A percentile compares a stretch with the other conserved stretches of the same genome.
These are phyloP conservation scores for Lipomyces starkeyi DNA, from an alignment of 805 yeast species.

Conservation along the genomic window DNA sequence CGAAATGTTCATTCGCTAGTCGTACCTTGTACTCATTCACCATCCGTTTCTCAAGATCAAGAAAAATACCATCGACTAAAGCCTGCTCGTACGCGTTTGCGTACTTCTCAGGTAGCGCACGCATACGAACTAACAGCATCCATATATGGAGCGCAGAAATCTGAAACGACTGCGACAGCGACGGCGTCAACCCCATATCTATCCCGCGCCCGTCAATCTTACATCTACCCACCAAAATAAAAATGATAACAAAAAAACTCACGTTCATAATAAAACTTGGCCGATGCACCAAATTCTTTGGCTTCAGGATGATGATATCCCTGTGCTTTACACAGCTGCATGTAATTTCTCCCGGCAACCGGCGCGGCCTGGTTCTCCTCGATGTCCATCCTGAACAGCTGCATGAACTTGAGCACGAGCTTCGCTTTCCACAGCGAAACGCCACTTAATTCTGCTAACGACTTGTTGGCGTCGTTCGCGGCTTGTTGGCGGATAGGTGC, in stretches of 20 bases:
- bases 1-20: background rate
- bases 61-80: conserved; percentile 83
- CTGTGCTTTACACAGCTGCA: conserved; percentile 84
- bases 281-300: conserved; percentile 72
- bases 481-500: conserved; percentile 7
- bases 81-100: conserved; percentile 92
- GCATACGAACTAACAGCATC: conserved; percentile 93
- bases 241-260: background rate
- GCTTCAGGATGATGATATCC: conserved; percentile 57
- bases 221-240: too few species aligned
- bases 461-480: conserved; percentile 10
- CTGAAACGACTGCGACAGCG: conserved; percentile 97
- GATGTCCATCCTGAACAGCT: conserved; percentile 77
- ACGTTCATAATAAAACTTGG: conserved; percentile 77
- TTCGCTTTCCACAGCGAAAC: conserved; percentile 27
- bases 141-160: conserved; percentile 89
- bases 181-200: conserved; percentile 77
- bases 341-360: conserved; percentile 87
- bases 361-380: conserved; percentile 93
- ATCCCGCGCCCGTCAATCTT: background rate
- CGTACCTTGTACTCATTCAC: conserved; percentile 73
- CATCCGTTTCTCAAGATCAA: conserved; percentile 85
- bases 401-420: conserved; percentile 38
- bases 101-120: conserved; percentile 91
- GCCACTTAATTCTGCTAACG: conserved; percentile 31